These are phyloP conservation scores for Fusarium illudens DNA, from an alignment of 2,329 filamentous ascomycete species.

Conservation along the genomic window DNA sequence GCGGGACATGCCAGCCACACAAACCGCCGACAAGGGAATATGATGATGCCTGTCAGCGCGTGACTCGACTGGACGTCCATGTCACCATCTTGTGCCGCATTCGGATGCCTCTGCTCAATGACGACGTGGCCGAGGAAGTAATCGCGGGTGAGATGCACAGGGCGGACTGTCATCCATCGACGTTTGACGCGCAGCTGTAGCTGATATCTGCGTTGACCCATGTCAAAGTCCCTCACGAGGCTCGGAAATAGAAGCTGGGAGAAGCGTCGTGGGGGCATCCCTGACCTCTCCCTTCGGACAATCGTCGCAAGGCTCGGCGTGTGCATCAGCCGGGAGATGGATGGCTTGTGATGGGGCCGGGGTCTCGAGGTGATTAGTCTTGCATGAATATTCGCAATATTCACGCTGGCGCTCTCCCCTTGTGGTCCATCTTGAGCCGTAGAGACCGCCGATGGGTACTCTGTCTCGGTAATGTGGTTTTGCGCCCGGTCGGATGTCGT, in stretches of 20 bases:
- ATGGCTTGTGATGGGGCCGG: neutral
- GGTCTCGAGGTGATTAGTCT: neutral
- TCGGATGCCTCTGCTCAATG: conserved; percentile 29
- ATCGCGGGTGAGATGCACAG: neutral
- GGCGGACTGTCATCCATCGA: neutral
- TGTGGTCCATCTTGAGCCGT: conserved; percentile 20
- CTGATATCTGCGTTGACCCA: neutral
- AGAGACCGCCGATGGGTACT: conserved; percentile 9
- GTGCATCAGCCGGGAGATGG: neutral
- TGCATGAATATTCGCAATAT: neutral
- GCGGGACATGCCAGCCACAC: conserved; percentile 37
- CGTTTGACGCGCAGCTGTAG: neutral
- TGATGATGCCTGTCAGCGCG: conserved; percentile 38
- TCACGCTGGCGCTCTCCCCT: conserved; percentile 5
- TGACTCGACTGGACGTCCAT: conserved; percentile 38
- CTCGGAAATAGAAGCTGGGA: conserved; percentile 2
- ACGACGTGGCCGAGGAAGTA: conserved; percentile 30
- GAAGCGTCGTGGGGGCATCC: conserved; percentile 4
- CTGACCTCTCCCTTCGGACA: conserved; percentile 5
- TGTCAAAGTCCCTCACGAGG: conserved; percentile 5
- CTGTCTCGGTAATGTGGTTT: conserved; percentile 39
- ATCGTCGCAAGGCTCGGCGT: conserved; percentile 2
- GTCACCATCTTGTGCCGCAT: conserved; percentile 35
- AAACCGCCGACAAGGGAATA: conserved; percentile 18
- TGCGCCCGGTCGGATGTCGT: conserved; percentile 47